phyloP scores from a whole-genome alignment of 2,329 filamentous ascomycete species.

The Bipolaris cookei region DNA sequence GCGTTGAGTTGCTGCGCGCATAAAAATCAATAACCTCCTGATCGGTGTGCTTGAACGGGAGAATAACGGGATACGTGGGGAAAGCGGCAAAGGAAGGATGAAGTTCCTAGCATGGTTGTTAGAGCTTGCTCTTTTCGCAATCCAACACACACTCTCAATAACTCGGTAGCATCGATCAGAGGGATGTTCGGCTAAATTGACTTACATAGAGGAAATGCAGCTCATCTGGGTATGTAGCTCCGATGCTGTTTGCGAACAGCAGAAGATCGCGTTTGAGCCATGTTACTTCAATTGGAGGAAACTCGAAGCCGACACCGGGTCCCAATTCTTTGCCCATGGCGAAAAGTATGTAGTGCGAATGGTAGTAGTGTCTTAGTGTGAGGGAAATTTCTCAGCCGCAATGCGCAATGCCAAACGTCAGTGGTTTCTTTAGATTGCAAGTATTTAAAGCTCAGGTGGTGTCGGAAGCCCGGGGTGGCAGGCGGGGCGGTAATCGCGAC shows the following conservation, averaged over 20 bases:
- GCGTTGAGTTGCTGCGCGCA: constrained; percentile 66
- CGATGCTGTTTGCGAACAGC: constrained; percentile 90
- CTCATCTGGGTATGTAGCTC: constrained; percentile 77
- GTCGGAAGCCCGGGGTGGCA: constrained; percentile 20
- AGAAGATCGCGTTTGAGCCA: constrained; percentile 90
- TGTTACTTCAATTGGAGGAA: constrained; percentile 74
- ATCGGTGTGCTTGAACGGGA: constrained; percentile 79
- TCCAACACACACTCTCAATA: neutral
- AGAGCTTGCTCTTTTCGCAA: neutral
- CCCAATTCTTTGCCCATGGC: constrained; percentile 44
- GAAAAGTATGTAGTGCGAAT: neutral
- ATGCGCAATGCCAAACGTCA: neutral
- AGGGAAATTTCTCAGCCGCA: neutral
- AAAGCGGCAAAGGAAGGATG: constrained; percentile 87
- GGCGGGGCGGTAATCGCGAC: constrained; percentile 38
- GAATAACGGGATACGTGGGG: constrained; percentile 83
- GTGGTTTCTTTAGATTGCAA: neutral
- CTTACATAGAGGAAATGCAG: constrained; percentile 89
- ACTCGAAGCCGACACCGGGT: constrained; percentile 76
- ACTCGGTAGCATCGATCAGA: neutral
- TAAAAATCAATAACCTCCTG: constrained; percentile 88
- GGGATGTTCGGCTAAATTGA: constrained; percentile 1
- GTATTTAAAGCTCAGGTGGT: constrained; percentile 5
- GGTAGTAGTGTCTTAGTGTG: neutral
- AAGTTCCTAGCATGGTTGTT: constrained; percentile 68